Evolutionary conservation across 208 protist genomes (phyloP).

Genomic region (Trypanosoma melophagium): DNA sequence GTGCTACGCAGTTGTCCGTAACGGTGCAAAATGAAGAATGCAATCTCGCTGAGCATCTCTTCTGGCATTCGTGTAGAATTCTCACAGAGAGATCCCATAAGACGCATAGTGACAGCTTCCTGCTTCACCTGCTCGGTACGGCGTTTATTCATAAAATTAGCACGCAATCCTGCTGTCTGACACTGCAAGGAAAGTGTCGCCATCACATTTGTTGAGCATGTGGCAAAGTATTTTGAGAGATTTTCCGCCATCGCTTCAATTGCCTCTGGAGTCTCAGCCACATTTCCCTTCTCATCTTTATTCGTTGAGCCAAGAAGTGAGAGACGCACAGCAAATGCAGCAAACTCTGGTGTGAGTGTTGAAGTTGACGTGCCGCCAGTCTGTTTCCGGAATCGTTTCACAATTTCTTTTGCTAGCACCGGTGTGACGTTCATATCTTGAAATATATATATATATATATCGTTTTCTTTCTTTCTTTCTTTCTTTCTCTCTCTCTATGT

Average conservation of each 20-base stretch:
- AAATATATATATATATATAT: constrained; percentile 16
- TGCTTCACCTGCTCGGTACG: constrained; percentile 57
- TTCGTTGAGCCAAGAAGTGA: constrained; percentile 49
- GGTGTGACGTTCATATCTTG: constrained; percentile 70
- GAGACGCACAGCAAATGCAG: constrained; percentile 65
- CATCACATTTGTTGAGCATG: constrained; percentile 55
- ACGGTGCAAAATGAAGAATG: constrained; percentile 68
- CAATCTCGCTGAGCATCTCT: constrained; percentile 68
- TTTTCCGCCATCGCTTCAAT: constrained; percentile 67
- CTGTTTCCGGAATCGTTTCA: constrained; percentile 51
- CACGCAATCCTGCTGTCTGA: constrained; percentile 41
- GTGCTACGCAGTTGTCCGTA: constrained; percentile 37
- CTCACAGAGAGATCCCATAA: constrained; percentile 54
- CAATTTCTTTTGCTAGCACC: constrained; percentile 67
- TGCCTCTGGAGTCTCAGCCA: constrained; percentile 47
- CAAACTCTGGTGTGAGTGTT: constrained; percentile 61
- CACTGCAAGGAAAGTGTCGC: constrained; percentile 63
- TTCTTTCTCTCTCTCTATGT: constrained; percentile 8
- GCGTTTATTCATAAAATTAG: constrained; percentile 32
- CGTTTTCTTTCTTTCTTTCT: constrained; percentile 1
- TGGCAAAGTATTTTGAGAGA: constrained; percentile 57
- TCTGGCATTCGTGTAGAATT: constrained; percentile 49
- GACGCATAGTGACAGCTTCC: constrained; percentile 64
- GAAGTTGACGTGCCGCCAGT: constrained; percentile 20
- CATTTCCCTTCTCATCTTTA: constrained; percentile 63